Evolutionary conservation across 2,329 filamentous ascomycete species (phyloP).

Genomic region (Pseudogymnoascus sp.): DNA sequence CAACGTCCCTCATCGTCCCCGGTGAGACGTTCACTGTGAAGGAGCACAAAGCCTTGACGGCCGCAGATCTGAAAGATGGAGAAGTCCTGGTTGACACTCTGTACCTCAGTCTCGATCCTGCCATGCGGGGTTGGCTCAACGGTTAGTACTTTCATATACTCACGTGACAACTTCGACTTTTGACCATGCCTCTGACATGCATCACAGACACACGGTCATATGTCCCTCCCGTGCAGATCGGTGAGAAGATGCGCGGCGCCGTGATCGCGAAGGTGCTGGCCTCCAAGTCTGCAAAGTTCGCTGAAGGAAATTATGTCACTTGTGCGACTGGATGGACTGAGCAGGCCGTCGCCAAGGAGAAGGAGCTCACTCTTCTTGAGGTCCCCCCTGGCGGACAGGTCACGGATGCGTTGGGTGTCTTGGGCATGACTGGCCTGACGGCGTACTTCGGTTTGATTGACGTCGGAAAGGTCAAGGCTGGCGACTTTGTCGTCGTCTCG

Average conservation of each 20-base stretch:
- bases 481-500: conserved; percentile 70
- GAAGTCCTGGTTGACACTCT: conserved; percentile 54
- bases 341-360: conserved; percentile 51
- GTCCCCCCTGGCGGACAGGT: conserved; percentile 37
- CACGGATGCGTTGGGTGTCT: conserved; percentile 52
- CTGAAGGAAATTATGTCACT: conserved; percentile 51
- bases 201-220: conserved; percentile 48
- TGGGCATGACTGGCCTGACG: conserved; percentile 49
- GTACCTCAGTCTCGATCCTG: conserved; percentile 65
- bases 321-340: conserved; percentile 58
- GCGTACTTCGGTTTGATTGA: conserved; percentile 69
- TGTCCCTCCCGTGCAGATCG: conserved; percentile 60
- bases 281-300: conserved; percentile 47
- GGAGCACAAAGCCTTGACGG: conserved; percentile 38
- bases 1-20: conserved; percentile 52
- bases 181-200: not conserved
- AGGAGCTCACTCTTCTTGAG: conserved; percentile 36
- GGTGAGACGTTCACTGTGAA: conserved; percentile 57
- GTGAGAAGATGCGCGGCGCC: conserved; percentile 60
- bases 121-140: conserved; percentile 69
- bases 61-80: conserved; percentile 51
- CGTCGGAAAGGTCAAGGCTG: conserved; percentile 59
- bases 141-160: conserved; percentile 31
- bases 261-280: conserved; percentile 56
- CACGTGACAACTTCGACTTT: conserved; percentile 8